A percentile compares a stretch with the other conserved stretches of the same genome.
Conservation (phyloP, 192 early-diverging fungal genomes). For the Coemansia sp. region DNA sequence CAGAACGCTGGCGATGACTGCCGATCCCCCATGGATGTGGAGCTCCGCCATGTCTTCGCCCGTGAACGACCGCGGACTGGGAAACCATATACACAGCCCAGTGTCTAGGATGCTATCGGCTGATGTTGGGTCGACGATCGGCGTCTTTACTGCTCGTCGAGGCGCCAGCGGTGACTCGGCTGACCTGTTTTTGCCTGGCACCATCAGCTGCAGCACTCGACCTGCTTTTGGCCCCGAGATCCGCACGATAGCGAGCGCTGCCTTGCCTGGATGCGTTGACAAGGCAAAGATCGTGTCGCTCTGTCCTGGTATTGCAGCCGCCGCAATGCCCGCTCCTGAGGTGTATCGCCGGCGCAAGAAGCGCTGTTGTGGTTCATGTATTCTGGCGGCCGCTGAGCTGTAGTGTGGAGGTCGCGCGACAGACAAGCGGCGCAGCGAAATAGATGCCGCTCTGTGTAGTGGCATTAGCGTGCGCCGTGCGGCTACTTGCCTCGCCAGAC, state of each 20-base stretch:
- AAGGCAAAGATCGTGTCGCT: slow-evolving; percentile 74
- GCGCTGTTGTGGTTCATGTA: not conserved
- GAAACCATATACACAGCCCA: slow-evolving; percentile 48
- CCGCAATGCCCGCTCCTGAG: not conserved
- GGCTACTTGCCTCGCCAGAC: not conserved
- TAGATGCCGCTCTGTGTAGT: no score
- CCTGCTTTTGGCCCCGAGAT: slow-evolving; percentile 63
- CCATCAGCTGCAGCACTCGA: slow-evolving; percentile 29
- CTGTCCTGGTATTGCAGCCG: no score
- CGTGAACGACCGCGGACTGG: slow-evolving; percentile 66
- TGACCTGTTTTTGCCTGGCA: not conserved
- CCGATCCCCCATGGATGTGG: slow-evolving; percentile 75
- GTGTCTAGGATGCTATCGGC: slow-evolving; percentile 60
- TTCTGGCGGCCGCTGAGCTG: not conserved
- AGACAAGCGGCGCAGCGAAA: no score
- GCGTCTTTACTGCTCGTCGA: no score
- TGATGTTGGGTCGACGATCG: slow-evolving; percentile 29
- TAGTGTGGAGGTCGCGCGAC: not conserved
- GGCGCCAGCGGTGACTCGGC: no score
- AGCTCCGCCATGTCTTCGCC: slow-evolving; percentile 78
- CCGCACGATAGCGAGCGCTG: slow-evolving; percentile 79
- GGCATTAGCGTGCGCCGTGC: no score
- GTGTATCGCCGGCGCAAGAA: not conserved
- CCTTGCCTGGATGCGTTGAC: slow-evolving; percentile 73
- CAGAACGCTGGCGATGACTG: slow-evolving; percentile 69